Base-by-base conservation (phyloP, 1,139 yeast species). In the Arxiozyma slooffiae region DNA sequence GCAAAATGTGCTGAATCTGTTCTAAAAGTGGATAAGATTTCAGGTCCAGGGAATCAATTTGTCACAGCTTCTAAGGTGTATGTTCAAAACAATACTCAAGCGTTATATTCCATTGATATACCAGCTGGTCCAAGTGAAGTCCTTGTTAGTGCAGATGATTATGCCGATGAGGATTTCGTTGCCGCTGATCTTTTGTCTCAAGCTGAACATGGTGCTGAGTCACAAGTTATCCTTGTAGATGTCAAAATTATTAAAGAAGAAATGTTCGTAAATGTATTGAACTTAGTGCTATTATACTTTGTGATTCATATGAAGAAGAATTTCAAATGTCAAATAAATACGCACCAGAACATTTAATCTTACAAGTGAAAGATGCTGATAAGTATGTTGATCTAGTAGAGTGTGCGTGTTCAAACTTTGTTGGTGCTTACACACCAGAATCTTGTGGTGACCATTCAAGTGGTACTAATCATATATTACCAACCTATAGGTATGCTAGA, bases 121-220 rank as follows among this genome's bases (percentile, higher is more conserved):
- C 99, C 99, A 46, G 99, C 99, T 23, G 99, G 99, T 5, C 99
- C 99, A 26, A 85, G 96, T 50, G 99, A 92, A 71, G 99, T 92
- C 17, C 76, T 92, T 56, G 97, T 92, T 18, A 76, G 94, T 60
- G 96, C 97, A 44, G 99, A 92, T 67, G 77, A 75, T 53, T 66
- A 78, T 47, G 88, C 97, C 6, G 96, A 88, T 69, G 90, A 95
- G 17, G 96, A 90, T 61, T 92, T 87, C 69, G 98, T 92, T 39
- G 98, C 97, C 22, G 81, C 92, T 60, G 99, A 92, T 67, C 76
- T 92, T 66, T 76, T 92, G 54, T 90, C 97, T 0, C 99, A 92
- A 73, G 99, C 99, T 30, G 99, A 92, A 72, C 99, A 92, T 67
- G 99, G 99, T 56, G 79, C 89, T 52, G 99, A 92, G 68, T 92